These are phyloP conservation scores for Yamadazyma atlantica DNA, from an alignment of 1,139 yeast genomes.

Conservation along the genomic window DNA sequence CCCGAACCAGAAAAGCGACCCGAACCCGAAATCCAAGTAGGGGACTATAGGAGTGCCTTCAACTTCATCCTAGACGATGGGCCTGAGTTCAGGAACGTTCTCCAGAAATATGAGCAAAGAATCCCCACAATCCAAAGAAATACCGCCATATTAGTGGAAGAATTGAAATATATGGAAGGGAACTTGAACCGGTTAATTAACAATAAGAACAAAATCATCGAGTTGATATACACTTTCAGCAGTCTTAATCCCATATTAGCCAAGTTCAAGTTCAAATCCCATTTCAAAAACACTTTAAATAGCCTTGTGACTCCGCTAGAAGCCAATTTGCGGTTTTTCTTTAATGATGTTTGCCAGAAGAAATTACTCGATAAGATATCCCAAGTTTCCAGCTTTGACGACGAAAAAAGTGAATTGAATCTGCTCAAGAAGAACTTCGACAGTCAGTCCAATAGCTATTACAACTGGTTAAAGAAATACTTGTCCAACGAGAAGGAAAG, in stretches of 20 bases:
- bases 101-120: conserved; percentile 53
- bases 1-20: not conserved
- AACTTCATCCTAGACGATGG: conserved; percentile 60
- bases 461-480: conserved; percentile 71
- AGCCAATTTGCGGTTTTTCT: conserved; percentile 29
- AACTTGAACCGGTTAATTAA: conserved; percentile 19
- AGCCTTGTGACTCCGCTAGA: conserved; percentile 36
- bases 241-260: conserved; percentile 23
- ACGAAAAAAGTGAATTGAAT: conserved; percentile 19
- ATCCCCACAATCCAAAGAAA: conserved; percentile 49
- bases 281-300: conserved; percentile 20
- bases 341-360: conserved; percentile 31
- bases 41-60: conserved; percentile 30
- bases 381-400: conserved; percentile 11
- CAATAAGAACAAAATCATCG: conserved; percentile 25
- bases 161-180: conserved; percentile 30
- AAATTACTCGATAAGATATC: conserved; percentile 27
- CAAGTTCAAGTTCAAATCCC: conserved; percentile 23
- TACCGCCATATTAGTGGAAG: conserved; percentile 34
- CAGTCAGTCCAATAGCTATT: conserved; percentile 70
- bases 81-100: conserved; percentile 64
- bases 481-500: conserved; percentile 64
- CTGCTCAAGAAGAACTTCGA: conserved; percentile 58
- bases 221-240: conserved; percentile 21
- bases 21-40: conserved; percentile 9